Base-by-base conservation (phyloP, 2,329 filamentous ascomycete species). In the Sphaerulina vaccinii region DNA sequence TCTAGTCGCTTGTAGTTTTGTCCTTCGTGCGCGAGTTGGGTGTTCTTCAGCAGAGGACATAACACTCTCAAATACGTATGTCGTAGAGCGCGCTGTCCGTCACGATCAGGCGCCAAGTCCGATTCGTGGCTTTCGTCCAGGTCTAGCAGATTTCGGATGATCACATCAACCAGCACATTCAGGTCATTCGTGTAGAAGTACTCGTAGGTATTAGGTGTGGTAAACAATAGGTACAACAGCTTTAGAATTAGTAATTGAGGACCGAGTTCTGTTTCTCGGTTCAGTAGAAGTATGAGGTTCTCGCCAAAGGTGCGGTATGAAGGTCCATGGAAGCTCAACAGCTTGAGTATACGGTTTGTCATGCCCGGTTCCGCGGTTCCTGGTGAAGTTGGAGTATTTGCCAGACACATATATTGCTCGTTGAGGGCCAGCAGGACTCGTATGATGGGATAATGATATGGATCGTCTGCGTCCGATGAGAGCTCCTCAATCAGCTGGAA, bases 101-200 rank as follows among this genome's bases (percentile, higher is more conserved):
- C 65, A 23, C 55, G 38, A 15, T 61, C 61, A 13, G 52, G 51
- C 6, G 50, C 50, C 32, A 49, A 24, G 5, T 53, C 52, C 9
- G 44, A 65, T 19, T 70, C 68, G 21, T 68, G 62, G 9, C 77
- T 84, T 67, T 96, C 92, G 0, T 95, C 93, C 7, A 99, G 78
- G 68, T 99, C 93, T 64, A 97, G 84, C n/a, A 99, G 78, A 65
- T 99, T 99, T 37, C 93, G 88, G 55, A 99, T 89, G 52, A 99
- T 90, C 58, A 99, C 93, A 66, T 99, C 93, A 40, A 97, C 79
- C 13, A 99, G 81, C 3, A 99, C 93, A 52, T 90, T 88, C 23
- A 99, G 78, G 66, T 99, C 93, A 68, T 99, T 99, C 22, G 90
- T 96, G 71, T 97, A 99, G 68, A 99, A 99, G 71, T 97, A 99